Base-by-base conservation (phyloP, 1,284 basidiomycete genomes). In the Cutaneotrichosporon daszewskae region DNA sequence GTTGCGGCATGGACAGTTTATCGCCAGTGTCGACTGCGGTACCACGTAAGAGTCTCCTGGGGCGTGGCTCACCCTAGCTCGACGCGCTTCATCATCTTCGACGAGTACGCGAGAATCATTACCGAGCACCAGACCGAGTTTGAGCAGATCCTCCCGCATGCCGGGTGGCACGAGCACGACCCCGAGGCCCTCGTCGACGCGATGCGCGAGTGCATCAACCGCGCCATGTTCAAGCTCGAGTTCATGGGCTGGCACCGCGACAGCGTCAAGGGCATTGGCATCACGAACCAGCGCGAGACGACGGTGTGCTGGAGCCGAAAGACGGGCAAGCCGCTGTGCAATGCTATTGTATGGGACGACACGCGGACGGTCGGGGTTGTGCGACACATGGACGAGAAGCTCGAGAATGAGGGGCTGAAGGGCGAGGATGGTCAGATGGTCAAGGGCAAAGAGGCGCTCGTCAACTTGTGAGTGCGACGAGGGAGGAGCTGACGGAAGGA, bases 261-360 rank as follows among this genome's bases (percentile, higher is more conserved):
- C 59, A 87, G 87, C 64, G 75, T 98, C 66, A 94, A 92, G 71
- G 87, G 87, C 48, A 88, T 98, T 56, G 94, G 42, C 19, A 88
- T 98, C 72, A 97, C 94, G 37, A 98, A 96, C 68, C 94, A 98
- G 74, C 83, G 95, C 47, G 94, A 98, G 71, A 98, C 95, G 5
- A 84, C 92, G 1, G 83, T 97, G 16, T 87, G 84, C 11, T 98
- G 95, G 95, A 87, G 87, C 66, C 80, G 84, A 53, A 78, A 77
- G 60, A 94, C 90, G 2, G 92, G 94, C 38, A 84, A 86, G 68
- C 84, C 89, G 0, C 72, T 95, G 12, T 88, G 86, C 69, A 81
- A 79, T 51, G 88, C 91, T 35, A 91, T 98, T 56, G 94, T 96
- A 23, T 98, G 94, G 95, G 85, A 88, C 46, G 95, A 98, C 68